These are phyloP conservation scores for Eimeria necatrix DNA, from an alignment of 169 alveolate species.

Conservation along the genomic window DNA sequence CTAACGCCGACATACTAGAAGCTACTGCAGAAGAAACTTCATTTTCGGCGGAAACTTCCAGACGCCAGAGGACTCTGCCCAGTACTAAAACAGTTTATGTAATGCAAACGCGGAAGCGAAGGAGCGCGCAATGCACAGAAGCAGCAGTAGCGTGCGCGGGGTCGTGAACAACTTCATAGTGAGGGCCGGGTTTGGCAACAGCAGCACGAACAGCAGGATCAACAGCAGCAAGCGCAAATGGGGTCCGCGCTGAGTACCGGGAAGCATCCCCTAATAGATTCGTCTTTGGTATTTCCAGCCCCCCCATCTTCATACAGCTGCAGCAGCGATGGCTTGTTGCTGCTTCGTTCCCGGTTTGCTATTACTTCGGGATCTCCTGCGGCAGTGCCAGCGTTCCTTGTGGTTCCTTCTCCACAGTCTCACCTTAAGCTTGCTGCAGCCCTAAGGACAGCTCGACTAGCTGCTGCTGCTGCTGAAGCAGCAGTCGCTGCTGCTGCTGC, in stretches of 20 bases:
- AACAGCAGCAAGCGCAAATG: conserved; percentile 11
- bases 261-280: conserved; percentile 67
- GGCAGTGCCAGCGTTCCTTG: conserved; percentile 22
- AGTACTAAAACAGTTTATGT: too few relatives aligned
- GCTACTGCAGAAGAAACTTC: background rate
- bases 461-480: background rate
- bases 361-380: conserved; percentile 37
- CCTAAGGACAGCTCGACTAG: background rate
- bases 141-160: background rate
- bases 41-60: too few relatives aligned
- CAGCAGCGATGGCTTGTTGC: conserved; percentile 54
- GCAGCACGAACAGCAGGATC: background rate
- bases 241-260: conserved; percentile 60
- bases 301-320: conserved; percentile 62
- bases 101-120: background rate
- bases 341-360: conserved; percentile 41
- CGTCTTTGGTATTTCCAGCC: conserved; percentile 59
- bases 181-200: background rate
- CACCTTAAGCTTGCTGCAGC: conserved; percentile 2
- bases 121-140: background rate
- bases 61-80: too few relatives aligned
- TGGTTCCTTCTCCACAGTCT: conserved; percentile 43
- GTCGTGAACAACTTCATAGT: background rate
- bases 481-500: conserved; percentile 22
- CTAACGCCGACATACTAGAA: background rate